Base-by-base conservation (phyloP, 768 basidiomycete genomes). In the Macrolepiota albuminosa region DNA sequence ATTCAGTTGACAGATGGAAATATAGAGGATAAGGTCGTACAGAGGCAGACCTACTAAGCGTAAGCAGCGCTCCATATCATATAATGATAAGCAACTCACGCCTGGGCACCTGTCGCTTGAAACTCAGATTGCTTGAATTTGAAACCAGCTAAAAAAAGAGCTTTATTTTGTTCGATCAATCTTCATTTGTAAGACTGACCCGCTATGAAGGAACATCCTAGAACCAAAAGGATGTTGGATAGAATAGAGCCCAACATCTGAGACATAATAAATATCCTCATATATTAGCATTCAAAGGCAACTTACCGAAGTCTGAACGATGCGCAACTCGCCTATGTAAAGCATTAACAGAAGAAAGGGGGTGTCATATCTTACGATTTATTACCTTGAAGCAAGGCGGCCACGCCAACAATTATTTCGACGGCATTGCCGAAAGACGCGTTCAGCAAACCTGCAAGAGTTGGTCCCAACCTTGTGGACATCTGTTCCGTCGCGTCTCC, bases 211-310 rank as follows among this genome's bases (percentile, higher is more conserved):
- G 91, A 93, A 72, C 89, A 93, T 7, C 95, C 95, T 14, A 98
- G 78, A 18, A 98, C 94, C 40, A 97, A 79, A 9, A 97, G 81
- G 42, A 95, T 77, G 72, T 97, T 97, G 13, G 93, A 95, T 42
- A 97, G 74, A 61, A 97, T 91, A 33, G 92, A 94, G 21, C 94
- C 95, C 48, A 97, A 82, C 82, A 96, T 86, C 90, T 91, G 55
- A 47, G 45, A 45, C 46, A 56, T 56, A 0, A 29, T 56, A 16
- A 26, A 37, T 37, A 11, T 11, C 34, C 10, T 9, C 13, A 10
- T 26, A 63, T 4, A 56, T 36, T 36, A 11, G 29, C 34, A 9
- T 33, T 63, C 9, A 54, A 26, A 50, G 16, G 37, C 13, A 13
- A 64, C 83, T 61, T 60, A 91, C 89, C 40, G 93, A 95, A 33